Percentiles rank a stretch among this genome's conserved stretches.
Conservation (phyloP, 371 early-diverging fungal genomes). For the Fennellomyces sp. region DNA sequence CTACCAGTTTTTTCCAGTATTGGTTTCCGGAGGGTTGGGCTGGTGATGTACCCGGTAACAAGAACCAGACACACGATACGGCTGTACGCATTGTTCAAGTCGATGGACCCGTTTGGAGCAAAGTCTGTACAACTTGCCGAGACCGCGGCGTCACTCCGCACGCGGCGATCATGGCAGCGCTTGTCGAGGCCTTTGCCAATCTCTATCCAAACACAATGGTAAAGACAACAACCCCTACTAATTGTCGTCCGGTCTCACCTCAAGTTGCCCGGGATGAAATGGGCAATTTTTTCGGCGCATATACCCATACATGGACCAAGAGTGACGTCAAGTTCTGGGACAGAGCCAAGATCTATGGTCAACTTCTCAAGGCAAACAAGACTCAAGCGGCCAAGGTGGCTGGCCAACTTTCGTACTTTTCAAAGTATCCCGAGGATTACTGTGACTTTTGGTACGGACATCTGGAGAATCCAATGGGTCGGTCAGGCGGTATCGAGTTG, state of each 20-base stretch:
- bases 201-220: constrained; percentile 21
- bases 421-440: constrained; percentile 33
- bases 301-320: constrained; percentile 18
- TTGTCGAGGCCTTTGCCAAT: constrained; percentile 28
- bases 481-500: constrained; percentile 43
- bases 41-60: constrained; percentile 30
- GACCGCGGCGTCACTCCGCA: constrained; percentile 29
- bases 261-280: constrained; percentile 26
- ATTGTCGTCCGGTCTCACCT: constrained; percentile 37
- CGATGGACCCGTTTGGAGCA: constrained; percentile 13
- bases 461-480: constrained; percentile 19
- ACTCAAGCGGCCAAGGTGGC: constrained; percentile 19
- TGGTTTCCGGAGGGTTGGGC: constrained; percentile 20
- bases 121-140: constrained; percentile 21
- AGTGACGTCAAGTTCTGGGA: constrained; percentile 24
- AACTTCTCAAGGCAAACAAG: constrained; percentile 19
- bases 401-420: constrained; percentile 20
- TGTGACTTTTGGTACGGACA: constrained; percentile 25
- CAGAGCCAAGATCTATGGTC: constrained; percentile 23
- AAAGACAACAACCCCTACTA: constrained; percentile 32
- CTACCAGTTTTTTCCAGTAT: background rate
- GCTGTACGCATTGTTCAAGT: constrained; percentile 18
- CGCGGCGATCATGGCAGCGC: constrained; percentile 28
- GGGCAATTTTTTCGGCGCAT: constrained; percentile 44
- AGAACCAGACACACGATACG: constrained; percentile 25